Evolutionary conservation across 2,329 filamentous ascomycete genomes (phyloP).

Genomic region (Cladosporium colombiae): DNA sequence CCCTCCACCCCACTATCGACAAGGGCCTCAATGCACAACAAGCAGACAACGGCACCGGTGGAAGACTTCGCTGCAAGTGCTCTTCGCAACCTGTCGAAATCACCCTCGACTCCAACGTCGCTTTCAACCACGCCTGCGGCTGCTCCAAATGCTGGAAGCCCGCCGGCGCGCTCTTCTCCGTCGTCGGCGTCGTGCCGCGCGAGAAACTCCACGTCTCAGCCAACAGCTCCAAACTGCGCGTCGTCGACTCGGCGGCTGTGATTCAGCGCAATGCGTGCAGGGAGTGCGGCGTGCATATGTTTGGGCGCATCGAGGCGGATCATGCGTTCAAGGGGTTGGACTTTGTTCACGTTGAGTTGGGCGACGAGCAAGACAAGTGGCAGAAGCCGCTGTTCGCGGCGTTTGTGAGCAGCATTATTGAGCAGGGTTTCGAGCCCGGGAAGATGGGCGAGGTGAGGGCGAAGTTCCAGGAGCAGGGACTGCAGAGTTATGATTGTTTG

Average conservation of each 20-base stretch:
- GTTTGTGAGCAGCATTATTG: conserved; percentile 68
- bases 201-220: conserved; percentile 59
- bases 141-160: conserved; percentile 76
- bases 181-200: conserved; percentile 62
- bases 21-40: conserved; percentile 63
- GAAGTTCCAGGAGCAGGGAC: conserved; percentile 55
- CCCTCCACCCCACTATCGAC: conserved; percentile 63
- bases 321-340: conserved; percentile 70
- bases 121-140: conserved; percentile 70
- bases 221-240: conserved; percentile 57
- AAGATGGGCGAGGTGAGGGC: conserved; percentile 57
- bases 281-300: conserved; percentile 63
- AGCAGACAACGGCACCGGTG: conserved; percentile 56
- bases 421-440: conserved; percentile 63
- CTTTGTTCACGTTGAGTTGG: conserved; percentile 66
- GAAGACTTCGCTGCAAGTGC: conserved; percentile 65
- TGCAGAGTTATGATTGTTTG: conserved; percentile 65
- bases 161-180: conserved; percentile 61
- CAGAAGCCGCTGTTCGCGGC: conserved; percentile 71
- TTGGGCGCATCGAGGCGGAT: conserved; percentile 63
- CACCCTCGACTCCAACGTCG: conserved; percentile 58
- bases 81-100: conserved; percentile 57
- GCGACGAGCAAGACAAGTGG: conserved; percentile 58
- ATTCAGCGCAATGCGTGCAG: conserved; percentile 64
- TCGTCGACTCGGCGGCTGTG: conserved; percentile 58